A percentile compares a stretch with the other conserved stretches of the same genome.
Conservation (phyloP, 176 grass and related monocot species). For the Carex kokanica region DNA sequence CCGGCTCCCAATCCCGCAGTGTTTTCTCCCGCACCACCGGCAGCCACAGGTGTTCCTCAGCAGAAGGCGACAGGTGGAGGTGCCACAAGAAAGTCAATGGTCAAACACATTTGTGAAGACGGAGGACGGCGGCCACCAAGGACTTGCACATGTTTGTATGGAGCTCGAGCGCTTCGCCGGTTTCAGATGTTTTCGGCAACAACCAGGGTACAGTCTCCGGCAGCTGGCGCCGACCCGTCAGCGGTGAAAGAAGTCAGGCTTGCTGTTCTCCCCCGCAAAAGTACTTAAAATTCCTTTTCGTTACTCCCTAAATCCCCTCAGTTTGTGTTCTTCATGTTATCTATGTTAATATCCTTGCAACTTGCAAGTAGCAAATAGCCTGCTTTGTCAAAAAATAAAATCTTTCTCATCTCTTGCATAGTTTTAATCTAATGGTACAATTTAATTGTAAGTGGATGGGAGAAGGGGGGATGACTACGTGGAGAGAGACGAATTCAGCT, state of each 20-base stretch:
- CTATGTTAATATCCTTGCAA: neutral
- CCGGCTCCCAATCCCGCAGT: constrained; percentile 77
- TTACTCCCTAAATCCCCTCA: neutral
- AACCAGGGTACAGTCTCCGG: constrained; percentile 41
- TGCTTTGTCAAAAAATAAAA: neutral
- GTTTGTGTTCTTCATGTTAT: neutral
- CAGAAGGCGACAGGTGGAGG: constrained; percentile 32
- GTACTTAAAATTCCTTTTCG: constrained; percentile 20
- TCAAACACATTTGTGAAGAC: constrained; percentile 51
- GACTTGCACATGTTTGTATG: constrained; percentile 99
- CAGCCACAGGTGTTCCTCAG: constrained; percentile 37
- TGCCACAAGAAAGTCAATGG: constrained; percentile 46
- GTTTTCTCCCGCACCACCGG: constrained; percentile 45
- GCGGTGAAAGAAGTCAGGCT: constrained; percentile 67
- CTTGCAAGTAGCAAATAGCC: neutral
- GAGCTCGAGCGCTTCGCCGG: constrained; percentile 98
- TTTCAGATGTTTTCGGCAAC: constrained; percentile 91
- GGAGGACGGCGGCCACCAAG: constrained; percentile 70
- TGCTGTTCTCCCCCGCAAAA: constrained; percentile 84
- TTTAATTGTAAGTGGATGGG: constrained; percentile 56
- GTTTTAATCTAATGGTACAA: neutral
- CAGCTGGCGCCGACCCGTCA: constrained; percentile 31
- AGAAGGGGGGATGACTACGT: constrained; percentile 49
- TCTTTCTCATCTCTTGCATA: neutral
- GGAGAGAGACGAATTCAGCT: constrained; percentile 88